phyloP scores from a whole-genome alignment of 179 eudicot species.

The Patellifolia procumbens region DNA sequence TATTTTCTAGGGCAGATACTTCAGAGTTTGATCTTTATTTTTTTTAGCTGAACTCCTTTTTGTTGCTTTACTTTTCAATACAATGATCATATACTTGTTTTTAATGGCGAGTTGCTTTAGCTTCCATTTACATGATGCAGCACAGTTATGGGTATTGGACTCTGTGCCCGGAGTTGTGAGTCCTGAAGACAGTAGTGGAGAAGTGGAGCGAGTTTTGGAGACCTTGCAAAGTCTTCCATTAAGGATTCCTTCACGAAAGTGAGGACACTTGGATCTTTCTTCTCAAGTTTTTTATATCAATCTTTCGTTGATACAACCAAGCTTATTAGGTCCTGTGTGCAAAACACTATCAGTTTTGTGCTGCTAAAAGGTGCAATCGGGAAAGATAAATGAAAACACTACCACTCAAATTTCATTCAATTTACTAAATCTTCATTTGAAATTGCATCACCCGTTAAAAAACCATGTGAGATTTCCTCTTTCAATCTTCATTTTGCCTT shows the following conservation, averaged over 20 bases:
- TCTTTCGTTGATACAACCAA: not conserved
- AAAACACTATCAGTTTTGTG: not conserved
- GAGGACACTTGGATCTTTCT: constrained; percentile 20
- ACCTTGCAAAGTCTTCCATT: constrained; percentile 84
- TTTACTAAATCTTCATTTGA: not conserved
- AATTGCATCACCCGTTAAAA: not conserved
- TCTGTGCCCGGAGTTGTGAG: constrained; percentile 85
- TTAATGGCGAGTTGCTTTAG: constrained; percentile 14
- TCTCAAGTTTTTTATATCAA: not conserved
- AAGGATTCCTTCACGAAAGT: constrained; percentile 78
- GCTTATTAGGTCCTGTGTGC: not conserved
- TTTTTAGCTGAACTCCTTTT: not conserved
- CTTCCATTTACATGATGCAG: constrained; percentile 57
- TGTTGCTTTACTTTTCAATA: not conserved
- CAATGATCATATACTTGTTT: constrained; percentile 7
- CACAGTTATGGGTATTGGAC: constrained; percentile 96
- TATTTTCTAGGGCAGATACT: not conserved
- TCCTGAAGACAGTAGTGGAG: constrained; percentile 64
- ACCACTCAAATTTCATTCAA: not conserved
- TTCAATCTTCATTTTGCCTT: not conserved
- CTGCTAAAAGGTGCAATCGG: not conserved
- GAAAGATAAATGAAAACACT: not conserved
- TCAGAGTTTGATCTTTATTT: not conserved
- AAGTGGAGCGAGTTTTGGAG: constrained; percentile 89
- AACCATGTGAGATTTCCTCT: not conserved